Evolutionary conservation across 2,329 filamentous ascomycete species (phyloP).

Genomic region (Colletotrichum siamense): DNA sequence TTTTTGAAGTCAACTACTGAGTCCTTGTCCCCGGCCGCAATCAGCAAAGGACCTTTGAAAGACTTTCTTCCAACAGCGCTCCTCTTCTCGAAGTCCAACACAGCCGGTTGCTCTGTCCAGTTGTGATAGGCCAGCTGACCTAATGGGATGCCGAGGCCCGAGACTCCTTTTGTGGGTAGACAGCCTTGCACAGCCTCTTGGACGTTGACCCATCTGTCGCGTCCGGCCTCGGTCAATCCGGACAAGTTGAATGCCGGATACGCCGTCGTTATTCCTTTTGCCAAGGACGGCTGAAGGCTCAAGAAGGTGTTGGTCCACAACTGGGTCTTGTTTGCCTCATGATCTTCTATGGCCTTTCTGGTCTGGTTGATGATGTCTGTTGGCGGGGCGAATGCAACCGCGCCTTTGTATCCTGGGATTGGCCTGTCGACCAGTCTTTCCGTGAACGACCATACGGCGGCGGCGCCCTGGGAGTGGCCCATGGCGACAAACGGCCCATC

Average conservation of each 20-base stretch:
- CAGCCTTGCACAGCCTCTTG: background rate
- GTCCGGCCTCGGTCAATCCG: background rate
- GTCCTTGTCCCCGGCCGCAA: background rate
- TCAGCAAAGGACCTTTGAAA: background rate
- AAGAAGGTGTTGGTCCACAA: background rate
- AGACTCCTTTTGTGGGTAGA: background rate
- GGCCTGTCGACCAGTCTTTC: background rate
- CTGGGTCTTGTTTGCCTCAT: background rate
- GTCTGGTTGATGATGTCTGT: background rate
- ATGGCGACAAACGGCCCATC: background rate
- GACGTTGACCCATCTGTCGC: background rate
- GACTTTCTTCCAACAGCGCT: background rate
- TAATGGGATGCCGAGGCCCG: background rate
- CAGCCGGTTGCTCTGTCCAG: background rate
- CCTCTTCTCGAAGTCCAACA: background rate
- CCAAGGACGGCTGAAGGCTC: background rate
- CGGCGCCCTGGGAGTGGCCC: background rate
- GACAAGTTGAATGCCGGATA: background rate
- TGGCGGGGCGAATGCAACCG: background rate
- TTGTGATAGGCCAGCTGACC: background rate
- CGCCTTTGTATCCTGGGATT: accelerated
- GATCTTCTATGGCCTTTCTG: background rate
- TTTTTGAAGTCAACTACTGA: background rate
- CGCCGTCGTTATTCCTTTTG: background rate
- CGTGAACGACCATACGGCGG: background rate